phyloP scores from a whole-genome alignment of 1,284 basidiomycete species.

The Tylopilus sp. region DNA sequence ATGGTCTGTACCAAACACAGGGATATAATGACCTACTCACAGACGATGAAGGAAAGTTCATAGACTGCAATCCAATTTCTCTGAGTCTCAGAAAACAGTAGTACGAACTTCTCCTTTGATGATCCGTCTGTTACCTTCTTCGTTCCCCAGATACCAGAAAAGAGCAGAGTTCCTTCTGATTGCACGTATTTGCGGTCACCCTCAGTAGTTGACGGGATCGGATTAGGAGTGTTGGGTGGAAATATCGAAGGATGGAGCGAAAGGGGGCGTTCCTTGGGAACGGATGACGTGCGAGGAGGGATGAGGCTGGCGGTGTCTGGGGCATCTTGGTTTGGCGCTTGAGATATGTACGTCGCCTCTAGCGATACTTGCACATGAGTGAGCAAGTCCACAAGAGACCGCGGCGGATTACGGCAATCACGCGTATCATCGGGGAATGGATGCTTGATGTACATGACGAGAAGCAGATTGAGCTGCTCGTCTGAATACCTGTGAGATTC shows the following conservation, averaged over 20 bases:
- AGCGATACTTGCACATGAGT: conserved; percentile 71
- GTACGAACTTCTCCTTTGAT: conserved; percentile 51
- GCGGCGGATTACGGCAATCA: conserved; percentile 46
- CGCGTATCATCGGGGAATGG: conserved; percentile 32
- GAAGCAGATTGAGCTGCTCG: conserved; percentile 68
- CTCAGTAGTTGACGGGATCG: conserved; percentile 62
- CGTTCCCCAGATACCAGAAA: conserved; percentile 70
- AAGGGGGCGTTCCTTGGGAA: conserved; percentile 32
- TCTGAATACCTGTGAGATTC: conserved; percentile 43
- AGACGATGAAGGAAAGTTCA: conserved; percentile 65
- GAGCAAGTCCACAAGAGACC: conserved; percentile 57
- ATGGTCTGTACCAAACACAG: neutral
- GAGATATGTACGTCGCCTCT: conserved; percentile 77
- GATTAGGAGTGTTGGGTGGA: conserved; percentile 71
- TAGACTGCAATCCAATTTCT: conserved; percentile 73
- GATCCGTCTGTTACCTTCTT: conserved; percentile 39
- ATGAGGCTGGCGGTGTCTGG: conserved; percentile 40
- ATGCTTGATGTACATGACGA: conserved; percentile 52
- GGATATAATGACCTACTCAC: conserved; percentile 44
- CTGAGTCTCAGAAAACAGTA: conserved; percentile 57
- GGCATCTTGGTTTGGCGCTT: conserved; percentile 29
- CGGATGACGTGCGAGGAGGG: conserved; percentile 46
- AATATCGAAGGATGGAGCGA: conserved; percentile 57
- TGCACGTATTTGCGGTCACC: conserved; percentile 68
- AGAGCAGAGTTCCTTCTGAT: conserved; percentile 69